A percentile compares a stretch with the other conserved stretches of the same genome.
phyloP scores from a whole-genome alignment of 164 flowering plant species.

The Vitis rupestris region DNA sequence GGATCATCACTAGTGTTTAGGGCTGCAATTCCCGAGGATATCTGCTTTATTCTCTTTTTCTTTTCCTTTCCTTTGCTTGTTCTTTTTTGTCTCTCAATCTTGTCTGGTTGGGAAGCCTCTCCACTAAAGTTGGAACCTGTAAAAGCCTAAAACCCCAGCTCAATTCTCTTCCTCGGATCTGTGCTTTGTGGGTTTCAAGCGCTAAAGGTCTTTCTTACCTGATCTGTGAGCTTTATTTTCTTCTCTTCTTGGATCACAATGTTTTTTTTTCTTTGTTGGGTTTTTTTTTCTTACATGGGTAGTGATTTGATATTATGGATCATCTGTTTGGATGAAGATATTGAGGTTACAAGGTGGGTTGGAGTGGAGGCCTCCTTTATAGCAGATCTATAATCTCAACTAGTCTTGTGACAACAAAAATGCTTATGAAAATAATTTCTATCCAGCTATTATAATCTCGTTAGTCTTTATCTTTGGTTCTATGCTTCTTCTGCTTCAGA shows the following conservation, averaged over 20 bases:
- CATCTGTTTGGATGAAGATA: neutral
- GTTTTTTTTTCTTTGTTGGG: neutral
- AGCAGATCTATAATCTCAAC: too few species aligned
- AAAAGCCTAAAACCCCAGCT: neutral
- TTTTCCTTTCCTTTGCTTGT: neutral
- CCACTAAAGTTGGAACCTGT: neutral
- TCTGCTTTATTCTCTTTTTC: neutral
- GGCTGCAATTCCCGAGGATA: constrained; percentile 33
- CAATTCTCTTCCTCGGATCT: neutral
- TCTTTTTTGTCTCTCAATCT: neutral
- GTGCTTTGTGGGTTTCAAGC: neutral
- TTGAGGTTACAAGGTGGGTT: too few species aligned
- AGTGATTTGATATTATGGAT: neutral
- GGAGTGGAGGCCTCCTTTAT: too few species aligned
- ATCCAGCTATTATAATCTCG: too few species aligned
- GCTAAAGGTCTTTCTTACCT: constrained; percentile 9
- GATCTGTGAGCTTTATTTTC: constrained; percentile 18
- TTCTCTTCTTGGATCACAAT: neutral
- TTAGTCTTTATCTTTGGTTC: too few species aligned
- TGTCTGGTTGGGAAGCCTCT: neutral
- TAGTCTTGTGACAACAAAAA: too few species aligned
- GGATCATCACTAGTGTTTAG: neutral
- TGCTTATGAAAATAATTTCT: too few species aligned
- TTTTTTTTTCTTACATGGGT: neutral
- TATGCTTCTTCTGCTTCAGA: too few species aligned